These are phyloP conservation scores for Pluteus cervinus DNA, from an alignment of 768 basidiomycete species.

Conservation along the genomic window DNA sequence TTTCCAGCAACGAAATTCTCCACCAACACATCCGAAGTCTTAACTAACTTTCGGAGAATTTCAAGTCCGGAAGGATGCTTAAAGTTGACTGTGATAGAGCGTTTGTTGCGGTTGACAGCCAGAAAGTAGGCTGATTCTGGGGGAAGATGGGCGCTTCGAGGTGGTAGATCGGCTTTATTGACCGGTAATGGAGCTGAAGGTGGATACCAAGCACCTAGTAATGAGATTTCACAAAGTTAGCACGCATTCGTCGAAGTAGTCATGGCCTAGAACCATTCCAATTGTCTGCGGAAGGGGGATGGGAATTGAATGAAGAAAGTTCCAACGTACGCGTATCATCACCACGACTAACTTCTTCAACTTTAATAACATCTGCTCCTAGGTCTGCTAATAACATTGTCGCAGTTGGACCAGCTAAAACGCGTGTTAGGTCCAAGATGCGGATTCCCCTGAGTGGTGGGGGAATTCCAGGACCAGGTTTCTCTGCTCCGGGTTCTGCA, in stretches of 20 bases:
- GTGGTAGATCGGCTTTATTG: constrained; percentile 42
- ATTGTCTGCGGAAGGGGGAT: background rate
- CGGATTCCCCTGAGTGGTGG: constrained; percentile 77
- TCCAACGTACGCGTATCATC: constrained; percentile 77
- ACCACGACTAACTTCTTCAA: constrained; percentile 74
- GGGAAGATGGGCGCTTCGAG: constrained; percentile 58
- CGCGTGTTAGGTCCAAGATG: constrained; percentile 85
- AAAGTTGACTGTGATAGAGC: constrained; percentile 86
- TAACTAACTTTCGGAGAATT: constrained; percentile 65
- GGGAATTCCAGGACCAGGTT: constrained; percentile 45
- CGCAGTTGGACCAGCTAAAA: constrained; percentile 88
- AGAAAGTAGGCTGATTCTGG: constrained; percentile 94
- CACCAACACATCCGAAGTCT: constrained; percentile 76
- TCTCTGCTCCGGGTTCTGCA: constrained; percentile 11
- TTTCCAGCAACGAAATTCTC: constrained; percentile 89
- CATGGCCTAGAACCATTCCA: background rate
- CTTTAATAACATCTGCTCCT: constrained; percentile 90
- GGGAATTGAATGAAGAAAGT: constrained; percentile 1
- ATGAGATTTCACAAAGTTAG: background rate
- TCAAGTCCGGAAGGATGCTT: constrained; percentile 73
- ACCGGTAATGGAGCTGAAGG: constrained; percentile 51
- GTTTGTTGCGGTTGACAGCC: constrained; percentile 82
- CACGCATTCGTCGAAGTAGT: background rate
- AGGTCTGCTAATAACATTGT: constrained; percentile 92
- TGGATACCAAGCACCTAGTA: constrained; percentile 60